A percentile compares a stretch with the other conserved stretches of the same genome.
Conservation (phyloP, 805 yeast genomes). For the Ogataea naganishii region DNA sequence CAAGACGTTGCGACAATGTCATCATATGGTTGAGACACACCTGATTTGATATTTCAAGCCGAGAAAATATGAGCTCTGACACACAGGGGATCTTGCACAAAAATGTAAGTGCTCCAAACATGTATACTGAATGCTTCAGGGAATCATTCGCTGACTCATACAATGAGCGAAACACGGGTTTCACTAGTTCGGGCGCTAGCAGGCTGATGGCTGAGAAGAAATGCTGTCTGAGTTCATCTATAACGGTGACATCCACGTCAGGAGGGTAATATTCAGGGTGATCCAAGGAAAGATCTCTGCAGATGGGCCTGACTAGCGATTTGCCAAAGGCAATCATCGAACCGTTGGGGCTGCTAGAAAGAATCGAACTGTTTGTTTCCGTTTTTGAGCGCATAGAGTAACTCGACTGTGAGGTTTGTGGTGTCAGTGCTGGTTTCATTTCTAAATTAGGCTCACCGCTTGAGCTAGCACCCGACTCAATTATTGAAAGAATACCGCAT, state of each 20-base stretch:
- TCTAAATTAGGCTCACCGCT: too few species aligned
- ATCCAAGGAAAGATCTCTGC: conserved; percentile 20
- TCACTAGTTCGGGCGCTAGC: conserved; percentile 8
- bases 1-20: too few species aligned
- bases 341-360: conserved; percentile 17
- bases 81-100: conserved; percentile 14
- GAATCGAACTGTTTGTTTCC: too few species aligned
- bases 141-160: background rate
- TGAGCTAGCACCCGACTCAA: too few species aligned
- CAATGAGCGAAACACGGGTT: background rate
- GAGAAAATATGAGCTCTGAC: too few species aligned
- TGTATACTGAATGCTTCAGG: conserved; percentile 8
- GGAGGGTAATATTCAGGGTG: conserved; percentile 16
- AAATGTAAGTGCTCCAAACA: conserved; percentile 18
- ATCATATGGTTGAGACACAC: too few species aligned
- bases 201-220: conserved; percentile 17
- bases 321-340: conserved; percentile 20
- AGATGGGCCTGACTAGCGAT: conserved; percentile 13
- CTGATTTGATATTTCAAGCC: too few species aligned
- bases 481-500: conserved; percentile 20
- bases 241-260: conserved; percentile 8
- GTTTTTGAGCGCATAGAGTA: too few species aligned
- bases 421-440: too few species aligned
- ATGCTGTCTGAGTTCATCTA: conserved; percentile 15
- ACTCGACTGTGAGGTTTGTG: too few species aligned